A percentile compares a stretch with the other conserved stretches of the same genome.
These are phyloP conservation scores for Candida frijolesensis DNA, from an alignment of 1,139 yeast species.

Conservation along the genomic window DNA sequence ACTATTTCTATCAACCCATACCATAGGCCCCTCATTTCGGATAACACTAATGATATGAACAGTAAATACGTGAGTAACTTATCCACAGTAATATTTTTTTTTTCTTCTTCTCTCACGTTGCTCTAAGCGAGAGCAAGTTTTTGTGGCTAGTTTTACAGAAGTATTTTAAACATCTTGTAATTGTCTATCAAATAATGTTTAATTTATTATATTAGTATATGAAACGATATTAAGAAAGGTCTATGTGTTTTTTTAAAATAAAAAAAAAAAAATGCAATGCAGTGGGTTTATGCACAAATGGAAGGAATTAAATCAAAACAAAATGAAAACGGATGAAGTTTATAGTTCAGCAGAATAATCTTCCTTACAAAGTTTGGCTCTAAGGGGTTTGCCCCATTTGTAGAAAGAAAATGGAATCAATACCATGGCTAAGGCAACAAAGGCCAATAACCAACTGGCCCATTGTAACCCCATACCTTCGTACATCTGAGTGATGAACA, in stretches of 20 bases:
- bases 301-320: background rate
- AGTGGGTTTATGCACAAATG: too few relatives aligned
- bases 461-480: conserved; percentile 71
- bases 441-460: conserved; percentile 85
- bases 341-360: conserved; percentile 41
- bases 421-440: conserved; percentile 80
- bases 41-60: too few relatives aligned
- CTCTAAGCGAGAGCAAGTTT: too few relatives aligned
- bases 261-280: background rate
- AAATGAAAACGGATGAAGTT: background rate
- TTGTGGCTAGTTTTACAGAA: background rate
- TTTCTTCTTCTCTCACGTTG: too few relatives aligned
- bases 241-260: background rate
- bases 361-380: conserved; percentile 67
- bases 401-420: conserved; percentile 80
- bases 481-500: conserved; percentile 85
- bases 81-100: too few relatives aligned
- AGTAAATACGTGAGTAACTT: too few relatives aligned
- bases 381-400: conserved; percentile 63
- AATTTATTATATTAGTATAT: too few relatives aligned
- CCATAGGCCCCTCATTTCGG: background rate
- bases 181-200: too few relatives aligned
- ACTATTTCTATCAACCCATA: background rate
- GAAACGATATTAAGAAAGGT: background rate
- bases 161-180: background rate